Conservation (phyloP, 345 rosid species). For the Euphorbia tirucalli region DNA sequence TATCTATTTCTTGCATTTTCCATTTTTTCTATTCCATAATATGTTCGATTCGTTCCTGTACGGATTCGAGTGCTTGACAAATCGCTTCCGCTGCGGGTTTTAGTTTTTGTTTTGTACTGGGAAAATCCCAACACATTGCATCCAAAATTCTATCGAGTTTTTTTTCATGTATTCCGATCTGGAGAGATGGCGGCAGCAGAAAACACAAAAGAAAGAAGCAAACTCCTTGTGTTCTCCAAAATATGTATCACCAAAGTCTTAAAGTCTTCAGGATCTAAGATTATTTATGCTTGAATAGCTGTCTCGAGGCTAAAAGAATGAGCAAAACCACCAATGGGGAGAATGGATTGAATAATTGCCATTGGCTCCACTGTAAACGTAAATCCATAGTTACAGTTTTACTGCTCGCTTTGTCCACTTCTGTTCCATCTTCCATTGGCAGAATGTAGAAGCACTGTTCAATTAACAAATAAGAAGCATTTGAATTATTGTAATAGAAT, state of each 20-base stretch:
- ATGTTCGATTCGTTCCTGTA: too few relatives aligned
- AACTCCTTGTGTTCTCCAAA: slow-evolving; percentile 68
- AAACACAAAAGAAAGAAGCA: slow-evolving; percentile 75
- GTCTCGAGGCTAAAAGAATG: slow-evolving; percentile 89
- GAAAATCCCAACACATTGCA: too few relatives aligned
- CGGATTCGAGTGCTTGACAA: too few relatives aligned
- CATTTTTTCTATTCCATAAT: too few relatives aligned
- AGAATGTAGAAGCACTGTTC: background rate
- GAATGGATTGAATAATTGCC: slow-evolving; percentile 91
- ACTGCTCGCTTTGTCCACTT: background rate
- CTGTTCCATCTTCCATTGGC: slow-evolving; percentile 18
- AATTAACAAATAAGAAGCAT: background rate
- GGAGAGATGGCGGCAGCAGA: slow-evolving; percentile 51
- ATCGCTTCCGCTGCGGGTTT: too few relatives aligned
- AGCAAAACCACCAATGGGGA: slow-evolving; percentile 91
- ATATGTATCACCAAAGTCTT: slow-evolving; percentile 42
- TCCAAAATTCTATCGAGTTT: slow-evolving; percentile 50
- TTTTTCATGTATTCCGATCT: slow-evolving; percentile 43
- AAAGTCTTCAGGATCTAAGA: slow-evolving; percentile 50
- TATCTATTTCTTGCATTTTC: too few relatives aligned
- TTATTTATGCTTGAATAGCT: slow-evolving; percentile 58
- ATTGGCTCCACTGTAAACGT: slow-evolving; percentile 71
- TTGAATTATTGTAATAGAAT: too few relatives aligned
- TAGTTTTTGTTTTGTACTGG: too few relatives aligned
- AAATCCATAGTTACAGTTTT: background rate